A percentile compares a stretch with the other conserved stretches of the same genome.
Conservation (phyloP, 371 early-diverging fungal genomes). For the Mycotypha africana region DNA sequence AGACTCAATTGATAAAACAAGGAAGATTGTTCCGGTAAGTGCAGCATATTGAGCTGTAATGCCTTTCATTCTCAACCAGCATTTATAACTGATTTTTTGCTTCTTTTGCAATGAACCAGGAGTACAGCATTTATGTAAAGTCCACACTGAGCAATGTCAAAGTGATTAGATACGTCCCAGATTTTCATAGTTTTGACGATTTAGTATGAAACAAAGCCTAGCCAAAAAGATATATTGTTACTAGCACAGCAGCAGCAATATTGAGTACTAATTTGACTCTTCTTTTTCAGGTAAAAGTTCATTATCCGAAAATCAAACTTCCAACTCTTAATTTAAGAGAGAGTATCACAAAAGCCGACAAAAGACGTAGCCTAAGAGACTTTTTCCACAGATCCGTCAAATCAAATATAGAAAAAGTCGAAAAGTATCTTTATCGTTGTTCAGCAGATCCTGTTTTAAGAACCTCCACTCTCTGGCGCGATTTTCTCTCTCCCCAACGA, state of each 20-base stretch:
- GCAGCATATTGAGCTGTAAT: no score
- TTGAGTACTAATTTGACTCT: no score
- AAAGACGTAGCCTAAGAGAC: constrained; percentile 30
- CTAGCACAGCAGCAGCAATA: no score
- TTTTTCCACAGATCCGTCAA: constrained; percentile 19
- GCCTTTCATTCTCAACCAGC: background rate
- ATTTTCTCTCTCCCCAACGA: constrained; percentile 43
- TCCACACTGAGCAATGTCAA: constrained; percentile 37
- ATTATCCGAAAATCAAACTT: constrained; percentile 39
- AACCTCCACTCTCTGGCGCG: constrained; percentile 35
- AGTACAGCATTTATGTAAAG: constrained; percentile 51
- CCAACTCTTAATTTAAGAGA: constrained; percentile 35
- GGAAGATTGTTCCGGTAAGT: constrained; percentile 21
- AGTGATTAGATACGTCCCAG: constrained; percentile 52
- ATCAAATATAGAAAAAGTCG: constrained; percentile 41
- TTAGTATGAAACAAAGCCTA: constrained; percentile 31
- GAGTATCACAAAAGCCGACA: constrained; percentile 17
- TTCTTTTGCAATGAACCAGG: constrained; percentile 12
- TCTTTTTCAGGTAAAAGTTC: constrained; percentile 25
- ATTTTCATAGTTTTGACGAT: constrained; percentile 55
- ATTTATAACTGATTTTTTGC: background rate
- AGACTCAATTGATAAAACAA: constrained; percentile 12
- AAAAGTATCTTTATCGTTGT: constrained; percentile 36
- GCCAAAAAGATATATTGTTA: no score
- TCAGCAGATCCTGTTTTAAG: constrained; percentile 24